Percentiles rank a stretch among this genome's conserved stretches.
Conservation (phyloP, 805 yeast genomes). For the Isabelozyma gotoi region DNA sequence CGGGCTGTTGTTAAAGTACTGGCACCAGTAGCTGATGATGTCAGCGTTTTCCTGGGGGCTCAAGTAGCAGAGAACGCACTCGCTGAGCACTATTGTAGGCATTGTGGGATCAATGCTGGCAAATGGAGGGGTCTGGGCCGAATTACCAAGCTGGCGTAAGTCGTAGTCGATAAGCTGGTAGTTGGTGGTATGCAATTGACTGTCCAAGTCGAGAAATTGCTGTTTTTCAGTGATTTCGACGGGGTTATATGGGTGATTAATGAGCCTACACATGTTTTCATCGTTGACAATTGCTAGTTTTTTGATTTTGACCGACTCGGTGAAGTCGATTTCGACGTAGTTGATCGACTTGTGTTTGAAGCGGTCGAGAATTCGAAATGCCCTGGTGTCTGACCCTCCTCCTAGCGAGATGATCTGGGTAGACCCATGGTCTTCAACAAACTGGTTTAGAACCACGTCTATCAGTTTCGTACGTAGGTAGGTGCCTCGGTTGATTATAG, state of each 20-base stretch:
- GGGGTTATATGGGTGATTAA: constrained; percentile 11
- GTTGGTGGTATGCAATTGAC: constrained; percentile 32
- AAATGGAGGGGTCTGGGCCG: constrained; percentile 3
- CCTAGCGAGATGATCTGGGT: constrained; percentile 71
- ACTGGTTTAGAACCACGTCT: constrained; percentile 44
- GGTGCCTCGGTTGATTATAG: constrained; percentile 72
- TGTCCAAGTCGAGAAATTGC: constrained; percentile 19
- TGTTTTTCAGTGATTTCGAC: constrained; percentile 13
- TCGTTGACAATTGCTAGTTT: constrained; percentile 43
- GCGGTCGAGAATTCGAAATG: constrained; percentile 47
- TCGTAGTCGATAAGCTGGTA: constrained; percentile 61
- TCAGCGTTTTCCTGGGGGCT: constrained; percentile 47
- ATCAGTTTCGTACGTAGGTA: constrained; percentile 58
- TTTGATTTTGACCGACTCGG: constrained; percentile 51
- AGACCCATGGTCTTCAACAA: constrained; percentile 26
- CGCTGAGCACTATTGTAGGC: constrained; percentile 68
- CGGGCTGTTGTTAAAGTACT: constrained; percentile 11
- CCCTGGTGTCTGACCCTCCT: constrained; percentile 77
- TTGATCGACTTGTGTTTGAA: constrained; percentile 21
- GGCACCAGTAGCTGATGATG: constrained; percentile 45
- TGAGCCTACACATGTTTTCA: constrained; percentile 21
- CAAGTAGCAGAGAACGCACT: constrained; percentile 75
- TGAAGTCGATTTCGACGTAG: constrained; percentile 67
- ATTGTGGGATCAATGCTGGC: constrained; percentile 25
- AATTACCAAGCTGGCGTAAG: constrained; percentile 36